Conservation (phyloP, 2,329 filamentous ascomycete genomes). For the Aspergillus sp. region DNA sequence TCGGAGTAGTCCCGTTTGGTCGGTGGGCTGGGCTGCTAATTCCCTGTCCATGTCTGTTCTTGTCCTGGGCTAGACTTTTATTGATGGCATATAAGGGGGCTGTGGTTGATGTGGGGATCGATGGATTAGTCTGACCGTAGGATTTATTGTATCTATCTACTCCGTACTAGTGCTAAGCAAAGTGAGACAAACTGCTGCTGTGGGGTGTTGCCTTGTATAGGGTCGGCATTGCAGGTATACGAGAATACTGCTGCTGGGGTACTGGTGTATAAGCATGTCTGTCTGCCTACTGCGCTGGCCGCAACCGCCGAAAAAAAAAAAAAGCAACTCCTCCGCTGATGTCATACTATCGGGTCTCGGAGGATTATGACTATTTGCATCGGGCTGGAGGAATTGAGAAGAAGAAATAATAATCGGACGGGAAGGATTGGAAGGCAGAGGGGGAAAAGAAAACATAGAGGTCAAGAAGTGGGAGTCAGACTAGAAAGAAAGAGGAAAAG, state of each 20-base stretch:
- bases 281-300: not conserved
- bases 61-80: too few relatives aligned
- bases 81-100: too few relatives aligned
- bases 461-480: not conserved
- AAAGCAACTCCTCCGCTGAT: constrained; percentile 10
- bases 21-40: constrained; percentile 7
- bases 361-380: constrained; percentile 10
- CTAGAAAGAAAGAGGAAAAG: constrained; percentile 9
- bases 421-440: not conserved
- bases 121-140: too few relatives aligned
- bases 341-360: constrained; percentile 12
- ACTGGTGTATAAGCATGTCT: not conserved
- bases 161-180: too few relatives aligned
- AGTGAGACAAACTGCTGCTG: too few relatives aligned
- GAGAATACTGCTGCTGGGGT: too few relatives aligned
- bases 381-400: constrained; percentile 2
- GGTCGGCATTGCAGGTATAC: not conserved
- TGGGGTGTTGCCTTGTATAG: not conserved
- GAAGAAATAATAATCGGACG: not conserved
- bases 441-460: constrained; percentile 1
- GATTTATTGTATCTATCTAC: too few relatives aligned
- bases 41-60: constrained; percentile 11
- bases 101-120: too few relatives aligned
- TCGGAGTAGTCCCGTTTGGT: constrained; percentile 20
- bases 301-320: not conserved